phyloP scores from a whole-genome alignment of 2,329 filamentous ascomycete genomes.

The Amauroascus niger region DNA sequence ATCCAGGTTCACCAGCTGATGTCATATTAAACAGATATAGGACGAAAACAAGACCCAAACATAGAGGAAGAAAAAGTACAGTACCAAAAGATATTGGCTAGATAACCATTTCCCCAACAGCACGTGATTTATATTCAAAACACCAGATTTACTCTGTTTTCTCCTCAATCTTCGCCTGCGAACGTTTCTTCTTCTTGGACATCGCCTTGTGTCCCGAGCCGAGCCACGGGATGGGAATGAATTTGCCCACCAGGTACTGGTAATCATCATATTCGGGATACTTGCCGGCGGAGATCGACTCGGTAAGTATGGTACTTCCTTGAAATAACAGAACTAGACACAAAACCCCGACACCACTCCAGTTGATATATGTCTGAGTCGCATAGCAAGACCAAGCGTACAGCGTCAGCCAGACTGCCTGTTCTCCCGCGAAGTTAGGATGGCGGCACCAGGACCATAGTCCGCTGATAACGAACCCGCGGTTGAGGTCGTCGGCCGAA shows the following conservation, averaged over 20 bases:
- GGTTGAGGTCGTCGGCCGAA: conserved; percentile 67
- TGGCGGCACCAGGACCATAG: conserved; percentile 84
- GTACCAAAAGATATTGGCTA: not conserved
- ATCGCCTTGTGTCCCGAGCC: conserved; percentile 17
- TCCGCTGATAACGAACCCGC: conserved; percentile 76
- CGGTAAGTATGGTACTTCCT: conserved; percentile 78
- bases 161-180: conserved; percentile 13
- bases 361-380: conserved; percentile 63
- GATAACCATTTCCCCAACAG: not conserved
- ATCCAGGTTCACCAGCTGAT: too few relatives aligned
- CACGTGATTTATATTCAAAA: not conserved
- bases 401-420: conserved; percentile 75
- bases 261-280: conserved; percentile 84
- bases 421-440: conserved; percentile 90
- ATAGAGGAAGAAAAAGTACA: not conserved
- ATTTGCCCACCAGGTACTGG: conserved; percentile 70
- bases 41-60: not conserved
- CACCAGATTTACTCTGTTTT: not conserved
- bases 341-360: conserved; percentile 62
- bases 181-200: conserved; percentile 20
- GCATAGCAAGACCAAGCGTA: conserved; percentile 81
- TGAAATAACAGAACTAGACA: conserved; percentile 75
- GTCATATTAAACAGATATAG: not conserved
- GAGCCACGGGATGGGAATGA: conserved; percentile 49
- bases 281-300: conserved; percentile 67